These are phyloP conservation scores for Microdochium paspali DNA, from an alignment of 2,329 filamentous ascomycete genomes.

Conservation along the genomic window DNA sequence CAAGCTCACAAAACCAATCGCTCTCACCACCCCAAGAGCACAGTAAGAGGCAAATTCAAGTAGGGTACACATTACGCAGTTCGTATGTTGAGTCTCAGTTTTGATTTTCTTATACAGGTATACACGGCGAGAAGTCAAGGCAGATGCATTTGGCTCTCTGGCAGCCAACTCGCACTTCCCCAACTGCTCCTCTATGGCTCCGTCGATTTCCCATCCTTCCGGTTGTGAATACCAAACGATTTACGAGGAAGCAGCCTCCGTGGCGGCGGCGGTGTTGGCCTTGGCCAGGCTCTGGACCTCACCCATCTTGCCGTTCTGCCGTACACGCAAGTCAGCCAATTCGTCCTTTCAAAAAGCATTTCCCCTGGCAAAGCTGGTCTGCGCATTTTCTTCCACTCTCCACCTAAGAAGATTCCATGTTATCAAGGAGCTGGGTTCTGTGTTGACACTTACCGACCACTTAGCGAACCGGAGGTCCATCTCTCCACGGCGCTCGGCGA, in stretches of 20 bases:
- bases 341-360: conserved; percentile 14
- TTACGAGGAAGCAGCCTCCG: conserved; percentile 26
- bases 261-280: conserved; percentile 35
- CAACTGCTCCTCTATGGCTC: too few relatives aligned
- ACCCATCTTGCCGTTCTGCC: conserved; percentile 91
- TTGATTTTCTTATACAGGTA: conserved; percentile 19
- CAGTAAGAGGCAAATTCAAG: too few relatives aligned
- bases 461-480: conserved; percentile 85
- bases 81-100: conserved; percentile 2
- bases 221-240: conserved; percentile 8
- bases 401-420: too few relatives aligned
- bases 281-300: conserved; percentile 64
- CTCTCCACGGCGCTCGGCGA: conserved; percentile 81
- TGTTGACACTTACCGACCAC: conserved; percentile 74
- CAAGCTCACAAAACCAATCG: neutral
- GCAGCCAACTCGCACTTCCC: neutral
- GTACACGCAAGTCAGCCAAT: conserved; percentile 14
- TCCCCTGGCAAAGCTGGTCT: conserved; percentile 19
- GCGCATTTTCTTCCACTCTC: conserved; percentile 5
- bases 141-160: conserved; percentile 4
- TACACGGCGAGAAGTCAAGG: conserved; percentile 12
- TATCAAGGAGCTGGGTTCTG: too few relatives aligned
- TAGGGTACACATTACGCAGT: neutral
- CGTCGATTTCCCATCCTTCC: neutral
- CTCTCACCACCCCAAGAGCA: too few relatives aligned